Evolutionary conservation across 345 rosid genomes (phyloP).

Genomic region (Populus pruinosa): DNA sequence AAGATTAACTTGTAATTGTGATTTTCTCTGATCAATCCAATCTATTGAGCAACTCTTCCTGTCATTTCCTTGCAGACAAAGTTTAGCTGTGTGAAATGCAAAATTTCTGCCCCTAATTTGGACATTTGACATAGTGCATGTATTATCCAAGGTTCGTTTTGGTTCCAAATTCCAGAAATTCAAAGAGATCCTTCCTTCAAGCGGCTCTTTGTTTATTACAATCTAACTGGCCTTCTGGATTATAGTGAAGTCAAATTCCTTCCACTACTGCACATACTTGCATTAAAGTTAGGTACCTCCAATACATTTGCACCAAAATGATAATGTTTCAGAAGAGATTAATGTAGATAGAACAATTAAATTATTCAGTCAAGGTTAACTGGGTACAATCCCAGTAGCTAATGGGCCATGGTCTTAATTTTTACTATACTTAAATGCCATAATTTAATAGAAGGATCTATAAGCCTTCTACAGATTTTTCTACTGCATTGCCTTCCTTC

Average conservation of each 20-base stretch:
- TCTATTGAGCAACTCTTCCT: background rate
- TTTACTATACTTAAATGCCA: background rate
- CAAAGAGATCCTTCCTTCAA: background rate
- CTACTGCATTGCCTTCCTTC: background rate
- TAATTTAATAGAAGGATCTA: background rate
- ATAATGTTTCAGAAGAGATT: background rate
- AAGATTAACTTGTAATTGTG: background rate
- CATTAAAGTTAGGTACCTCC: background rate
- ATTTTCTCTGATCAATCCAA: background rate
- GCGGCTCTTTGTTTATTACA: background rate
- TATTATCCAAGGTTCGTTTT: background rate
- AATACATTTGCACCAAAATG: background rate
- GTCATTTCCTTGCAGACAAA: background rate
- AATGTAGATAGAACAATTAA: background rate
- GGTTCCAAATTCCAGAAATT: background rate
- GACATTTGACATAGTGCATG: background rate
- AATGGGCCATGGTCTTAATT: background rate
- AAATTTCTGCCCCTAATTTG: background rate
- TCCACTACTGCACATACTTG: background rate
- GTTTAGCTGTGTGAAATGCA: background rate
- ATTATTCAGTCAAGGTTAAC: background rate
- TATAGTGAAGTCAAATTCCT: background rate
- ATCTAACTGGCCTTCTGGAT: background rate
- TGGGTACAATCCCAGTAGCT: background rate
- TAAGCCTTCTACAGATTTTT: background rate